A percentile compares a stretch with the other conserved stretches of the same genome.
These are phyloP conservation scores for Asterionellopsis glacialis DNA, from an alignment of 108 stramenopile species.

Conservation along the genomic window DNA sequence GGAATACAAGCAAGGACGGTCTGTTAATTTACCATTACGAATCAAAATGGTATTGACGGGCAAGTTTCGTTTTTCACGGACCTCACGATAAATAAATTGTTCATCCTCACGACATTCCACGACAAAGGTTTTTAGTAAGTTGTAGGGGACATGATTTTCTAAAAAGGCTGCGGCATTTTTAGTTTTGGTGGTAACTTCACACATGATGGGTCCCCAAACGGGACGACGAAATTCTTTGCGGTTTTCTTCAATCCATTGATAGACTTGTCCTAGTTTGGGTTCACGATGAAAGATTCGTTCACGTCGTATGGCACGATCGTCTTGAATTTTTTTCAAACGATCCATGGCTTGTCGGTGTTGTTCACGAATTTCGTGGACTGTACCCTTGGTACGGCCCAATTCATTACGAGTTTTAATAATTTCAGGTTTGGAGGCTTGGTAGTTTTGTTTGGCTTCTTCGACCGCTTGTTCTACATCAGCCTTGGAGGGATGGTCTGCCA, in stretches of 20 bases:
- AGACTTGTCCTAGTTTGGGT: constrained; percentile 35
- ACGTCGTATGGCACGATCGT: constrained; percentile 52
- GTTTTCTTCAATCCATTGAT: constrained; percentile 57
- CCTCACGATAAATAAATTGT: constrained; percentile 58
- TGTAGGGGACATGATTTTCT: constrained; percentile 61
- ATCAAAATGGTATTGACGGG: constrained; percentile 57
- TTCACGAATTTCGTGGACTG: constrained; percentile 12
- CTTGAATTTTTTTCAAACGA: constrained; percentile 38
- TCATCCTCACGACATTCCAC: constrained; percentile 75
- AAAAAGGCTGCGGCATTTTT: constrained; percentile 50
- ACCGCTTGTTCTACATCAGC: constrained; percentile 30
- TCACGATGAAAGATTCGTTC: constrained; percentile 31
- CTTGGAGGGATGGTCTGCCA: constrained; percentile 35
- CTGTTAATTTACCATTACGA: constrained; percentile 16
- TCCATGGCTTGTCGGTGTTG: constrained; percentile 13
- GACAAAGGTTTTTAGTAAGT: constrained; percentile 58
- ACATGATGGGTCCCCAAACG: constrained; percentile 74
- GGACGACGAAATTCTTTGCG: constrained; percentile 60
- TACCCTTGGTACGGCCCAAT: background rate
- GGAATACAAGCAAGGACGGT: constrained; percentile 42
- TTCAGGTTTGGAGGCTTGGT: background rate
- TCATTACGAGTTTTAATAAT: background rate
- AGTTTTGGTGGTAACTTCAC: constrained; percentile 58
- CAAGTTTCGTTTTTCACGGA: constrained; percentile 51
- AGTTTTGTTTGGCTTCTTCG: background rate